These are phyloP conservation scores for Penicillium sp. DNA, from an alignment of 2,329 filamentous ascomycete genomes.

Conservation along the genomic window DNA sequence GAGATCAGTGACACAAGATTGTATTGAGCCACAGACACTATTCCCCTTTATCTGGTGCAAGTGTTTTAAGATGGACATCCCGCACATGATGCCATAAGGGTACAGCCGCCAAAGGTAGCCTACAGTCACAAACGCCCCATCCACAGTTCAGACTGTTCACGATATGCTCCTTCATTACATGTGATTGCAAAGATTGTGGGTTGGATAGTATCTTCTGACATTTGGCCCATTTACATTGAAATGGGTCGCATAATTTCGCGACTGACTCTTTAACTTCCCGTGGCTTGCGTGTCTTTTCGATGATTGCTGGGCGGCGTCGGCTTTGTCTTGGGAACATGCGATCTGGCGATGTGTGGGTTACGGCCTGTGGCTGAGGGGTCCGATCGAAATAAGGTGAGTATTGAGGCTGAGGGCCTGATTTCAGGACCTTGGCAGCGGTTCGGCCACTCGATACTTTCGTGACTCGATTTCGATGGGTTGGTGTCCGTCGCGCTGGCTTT, in stretches of 20 bases:
- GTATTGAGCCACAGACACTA: neutral
- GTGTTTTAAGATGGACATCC: neutral
- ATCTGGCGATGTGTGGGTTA: too few species aligned
- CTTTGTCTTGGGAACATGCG: too few species aligned
- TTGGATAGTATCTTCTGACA: neutral
- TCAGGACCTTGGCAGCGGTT: neutral
- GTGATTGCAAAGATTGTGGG: neutral
- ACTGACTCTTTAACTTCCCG: neutral
- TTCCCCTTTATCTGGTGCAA: neutral
- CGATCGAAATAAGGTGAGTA: neutral
- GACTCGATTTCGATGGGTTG: neutral
- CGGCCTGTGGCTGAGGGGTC: neutral
- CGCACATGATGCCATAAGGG: neutral
- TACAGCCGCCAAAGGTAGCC: neutral
- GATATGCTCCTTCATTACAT: neutral
- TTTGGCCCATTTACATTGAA: neutral
- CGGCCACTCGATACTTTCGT: neutral
- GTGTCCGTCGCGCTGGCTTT: neutral
- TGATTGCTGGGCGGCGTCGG: neutral
- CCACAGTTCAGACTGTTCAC: neutral
- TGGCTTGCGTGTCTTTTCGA: neutral
- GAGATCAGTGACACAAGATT: neutral
- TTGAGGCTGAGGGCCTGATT: neutral
- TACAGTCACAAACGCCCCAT: neutral
- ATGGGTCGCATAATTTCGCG: neutral